A percentile compares a stretch with the other conserved stretches of the same genome.
phyloP scores from a whole-genome alignment of 805 yeast species.

The Sugiyamaella qingdaonensis region DNA sequence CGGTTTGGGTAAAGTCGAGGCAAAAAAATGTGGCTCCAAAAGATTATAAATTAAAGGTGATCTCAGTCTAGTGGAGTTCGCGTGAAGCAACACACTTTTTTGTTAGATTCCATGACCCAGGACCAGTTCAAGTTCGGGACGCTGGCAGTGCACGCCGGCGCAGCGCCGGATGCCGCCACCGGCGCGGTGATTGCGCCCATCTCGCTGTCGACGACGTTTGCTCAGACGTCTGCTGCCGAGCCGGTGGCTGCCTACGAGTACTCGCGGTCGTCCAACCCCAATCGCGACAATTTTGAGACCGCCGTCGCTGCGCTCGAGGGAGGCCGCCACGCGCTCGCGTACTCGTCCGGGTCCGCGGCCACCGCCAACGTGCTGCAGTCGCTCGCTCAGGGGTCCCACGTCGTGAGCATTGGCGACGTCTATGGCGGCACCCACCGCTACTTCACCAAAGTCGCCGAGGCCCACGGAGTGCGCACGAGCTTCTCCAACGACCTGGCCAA shows the following conservation, averaged over 20 bases:
- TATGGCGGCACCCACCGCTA: constrained; percentile 92
- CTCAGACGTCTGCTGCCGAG: constrained; percentile 69
- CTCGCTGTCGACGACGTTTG: constrained; percentile 79
- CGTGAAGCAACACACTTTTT: background rate
- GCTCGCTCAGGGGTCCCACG: constrained; percentile 67
- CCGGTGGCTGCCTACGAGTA: constrained; percentile 80
- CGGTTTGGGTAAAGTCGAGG: background rate
- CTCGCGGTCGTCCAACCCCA: constrained; percentile 82
- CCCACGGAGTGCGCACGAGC: constrained; percentile 67
- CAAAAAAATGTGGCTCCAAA: background rate
- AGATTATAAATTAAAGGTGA: background rate
- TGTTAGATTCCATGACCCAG: constrained; percentile 44
- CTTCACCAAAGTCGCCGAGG: constrained; percentile 77
- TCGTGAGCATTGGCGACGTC: constrained; percentile 76
- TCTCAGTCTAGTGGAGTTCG: background rate
- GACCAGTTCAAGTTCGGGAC: constrained; percentile 54
- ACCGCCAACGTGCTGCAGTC: constrained; percentile 75
- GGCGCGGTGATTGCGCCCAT: constrained; percentile 88
- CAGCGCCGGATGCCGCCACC: constrained; percentile 62
- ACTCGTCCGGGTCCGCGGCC: constrained; percentile 82
- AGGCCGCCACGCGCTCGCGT: constrained; percentile 64
- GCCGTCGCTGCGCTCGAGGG: constrained; percentile 77
- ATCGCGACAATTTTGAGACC: constrained; percentile 73
- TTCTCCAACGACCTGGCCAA: constrained; percentile 61
- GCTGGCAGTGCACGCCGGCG: constrained; percentile 79